These are phyloP conservation scores for Chlorencoelia australis DNA, from an alignment of 2,329 filamentous ascomycete species.

Conservation along the genomic window DNA sequence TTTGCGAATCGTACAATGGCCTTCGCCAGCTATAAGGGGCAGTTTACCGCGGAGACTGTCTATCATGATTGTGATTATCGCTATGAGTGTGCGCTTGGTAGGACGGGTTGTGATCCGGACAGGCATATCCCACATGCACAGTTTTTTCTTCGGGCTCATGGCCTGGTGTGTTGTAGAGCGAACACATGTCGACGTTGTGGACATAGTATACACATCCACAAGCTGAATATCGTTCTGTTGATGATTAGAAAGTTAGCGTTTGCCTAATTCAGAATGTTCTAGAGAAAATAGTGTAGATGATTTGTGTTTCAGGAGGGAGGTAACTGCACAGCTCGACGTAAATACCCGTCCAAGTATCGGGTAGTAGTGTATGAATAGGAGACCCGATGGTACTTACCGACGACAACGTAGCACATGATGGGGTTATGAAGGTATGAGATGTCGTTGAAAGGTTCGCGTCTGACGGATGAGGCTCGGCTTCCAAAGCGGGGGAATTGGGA, in stretches of 20 bases:
- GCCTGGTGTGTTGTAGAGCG: constrained; percentile 49
- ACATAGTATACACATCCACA: constrained; percentile 62
- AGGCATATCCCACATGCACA: constrained; percentile 61
- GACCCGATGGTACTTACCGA: too few relatives aligned
- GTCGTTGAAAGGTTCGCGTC: background rate
- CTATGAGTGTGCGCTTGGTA: constrained; percentile 35
- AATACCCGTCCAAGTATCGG: too few relatives aligned
- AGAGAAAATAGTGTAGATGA: too few relatives aligned
- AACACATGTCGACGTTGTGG: constrained; percentile 58
- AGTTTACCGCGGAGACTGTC: too few relatives aligned
- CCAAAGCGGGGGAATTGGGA: background rate
- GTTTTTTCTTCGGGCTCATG: constrained; percentile 55
- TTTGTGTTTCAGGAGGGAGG: too few relatives aligned
- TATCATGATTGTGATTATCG: constrained; percentile 11
- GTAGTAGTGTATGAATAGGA: too few relatives aligned
- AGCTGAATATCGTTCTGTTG: constrained; percentile 62
- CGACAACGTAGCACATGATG: constrained; percentile 59
- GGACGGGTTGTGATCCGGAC: constrained; percentile 30
- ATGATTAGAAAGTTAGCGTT: too few relatives aligned
- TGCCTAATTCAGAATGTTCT: too few relatives aligned
- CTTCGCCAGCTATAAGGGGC: too few relatives aligned
- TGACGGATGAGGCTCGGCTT: background rate
- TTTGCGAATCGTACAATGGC: too few relatives aligned
- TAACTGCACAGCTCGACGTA: too few relatives aligned
- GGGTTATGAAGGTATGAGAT: background rate